Base-by-base conservation (phyloP, 768 basidiomycete genomes). In the Boletus sensibilis region DNA sequence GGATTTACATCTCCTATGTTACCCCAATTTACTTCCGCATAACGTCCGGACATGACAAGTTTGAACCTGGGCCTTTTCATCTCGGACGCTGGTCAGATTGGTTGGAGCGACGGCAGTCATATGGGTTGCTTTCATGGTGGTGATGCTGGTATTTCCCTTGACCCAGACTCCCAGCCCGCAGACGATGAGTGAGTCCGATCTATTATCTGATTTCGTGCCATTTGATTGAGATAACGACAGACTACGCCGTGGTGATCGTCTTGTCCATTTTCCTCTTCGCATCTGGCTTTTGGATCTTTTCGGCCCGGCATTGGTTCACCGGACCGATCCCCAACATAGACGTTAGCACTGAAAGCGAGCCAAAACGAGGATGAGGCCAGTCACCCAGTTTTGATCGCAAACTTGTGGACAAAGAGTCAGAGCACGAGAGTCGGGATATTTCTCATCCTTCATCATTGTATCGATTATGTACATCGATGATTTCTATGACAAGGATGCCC, bases 401-500 rank as follows among this genome's bases (percentile, higher is more conserved):
- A 20, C 8, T 27, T 34, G 25, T 20, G 20, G n/a, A 46, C 10
- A 29, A 34, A 20, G n/a, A 16, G 18, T 29, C 18, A 8, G 37
- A 18, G 20, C 9, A 39, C 27, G n/a, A 29, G 20, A 31, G 5
- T 18, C 18, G 20, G 20, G 35, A 33, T 33, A 23, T 37, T 5
- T 34, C 34, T 37, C 20, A 33, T 49, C 38, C 23, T 21, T 38
- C 14, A 25, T 35, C 42, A 38, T 44, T 35, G 34, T 29, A 16
- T 46, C 14, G 25, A 50, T 14, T 5, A 25, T 40, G 29, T 63
- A 57, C 45, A 55, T 72, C 14, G 21, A 43, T 13, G 4, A 27
- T 46, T 48, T 55, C 73, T 86, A 98, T 62, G 95, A 97, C 64
- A 99, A 72, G n/a, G 90, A 92, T 9, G 96, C 96, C 6, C 93